A percentile compares a stretch with the other conserved stretches of the same genome.
phyloP scores from a whole-genome alignment of 257 asterid genomes.

The Solanum commersonii region DNA sequence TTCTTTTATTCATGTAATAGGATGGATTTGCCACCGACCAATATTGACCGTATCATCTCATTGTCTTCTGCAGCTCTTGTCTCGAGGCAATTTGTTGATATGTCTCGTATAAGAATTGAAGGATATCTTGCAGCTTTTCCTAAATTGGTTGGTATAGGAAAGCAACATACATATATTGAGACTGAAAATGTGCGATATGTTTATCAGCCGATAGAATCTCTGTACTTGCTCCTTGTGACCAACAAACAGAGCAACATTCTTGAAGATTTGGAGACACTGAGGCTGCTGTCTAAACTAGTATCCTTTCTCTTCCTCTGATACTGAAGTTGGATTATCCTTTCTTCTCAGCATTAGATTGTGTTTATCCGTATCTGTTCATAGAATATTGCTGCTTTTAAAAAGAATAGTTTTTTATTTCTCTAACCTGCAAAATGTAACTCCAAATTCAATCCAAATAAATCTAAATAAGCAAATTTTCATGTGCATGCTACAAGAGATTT shows the following conservation, averaged over 20 bases:
- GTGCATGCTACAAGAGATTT: neutral
- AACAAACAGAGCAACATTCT: slow-evolving; percentile 94
- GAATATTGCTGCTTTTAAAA: neutral
- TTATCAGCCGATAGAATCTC: slow-evolving; percentile 83
- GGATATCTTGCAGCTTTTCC: slow-evolving; percentile 97
- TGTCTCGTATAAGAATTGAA: slow-evolving; percentile 93
- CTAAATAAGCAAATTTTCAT: neutral
- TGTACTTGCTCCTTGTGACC: slow-evolving; percentile 87
- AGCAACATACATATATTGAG: slow-evolving; percentile 86
- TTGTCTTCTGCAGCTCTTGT: slow-evolving; percentile 60
- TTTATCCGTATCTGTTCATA: neutral
- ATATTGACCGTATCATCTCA: slow-evolving; percentile 13
- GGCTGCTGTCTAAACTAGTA: slow-evolving; percentile 89
- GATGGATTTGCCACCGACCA: neutral
- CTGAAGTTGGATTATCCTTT: neutral
- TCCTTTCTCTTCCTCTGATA: slow-evolving; percentile 29
- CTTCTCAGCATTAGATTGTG: slow-evolving; percentile 1
- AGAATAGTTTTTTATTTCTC: neutral
- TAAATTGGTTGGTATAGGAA: slow-evolving; percentile 84
- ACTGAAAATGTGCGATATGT: slow-evolving; percentile 94
- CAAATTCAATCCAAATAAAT: neutral
- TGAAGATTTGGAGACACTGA: slow-evolving; percentile 82
- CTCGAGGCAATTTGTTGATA: slow-evolving; percentile 93
- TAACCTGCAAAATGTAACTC: neutral
- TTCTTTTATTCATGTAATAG: neutral